Percentiles rank a stretch among this genome's conserved stretches.
phyloP scores from a whole-genome alignment of 2,329 filamentous ascomycete species.

The Pestalotiopsis sp. region DNA sequence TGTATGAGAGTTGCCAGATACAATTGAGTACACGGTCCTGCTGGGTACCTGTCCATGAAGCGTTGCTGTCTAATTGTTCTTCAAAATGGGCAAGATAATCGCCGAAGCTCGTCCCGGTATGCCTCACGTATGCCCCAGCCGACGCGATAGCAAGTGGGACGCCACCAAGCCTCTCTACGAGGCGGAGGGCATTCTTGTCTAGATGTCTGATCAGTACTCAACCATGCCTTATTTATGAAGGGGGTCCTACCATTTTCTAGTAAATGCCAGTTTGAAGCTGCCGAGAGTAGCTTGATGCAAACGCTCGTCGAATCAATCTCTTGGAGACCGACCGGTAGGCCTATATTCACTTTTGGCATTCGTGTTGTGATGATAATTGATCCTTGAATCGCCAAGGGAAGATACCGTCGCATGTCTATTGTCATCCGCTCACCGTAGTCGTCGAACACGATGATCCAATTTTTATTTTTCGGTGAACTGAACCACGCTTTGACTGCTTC shows the following conservation, averaged over 20 bases:
- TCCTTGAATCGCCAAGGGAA: slow-evolving; percentile 38
- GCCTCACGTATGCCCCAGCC: slow-evolving; percentile 45
- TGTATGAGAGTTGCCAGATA: slow-evolving; percentile 42
- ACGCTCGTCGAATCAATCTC: slow-evolving; percentile 35
- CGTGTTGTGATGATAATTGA: slow-evolving; percentile 44
- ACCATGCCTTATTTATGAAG: slow-evolving; percentile 4
- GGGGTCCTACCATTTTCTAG: slow-evolving; percentile 28
- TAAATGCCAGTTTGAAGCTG: slow-evolving; percentile 25
- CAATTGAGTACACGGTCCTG: slow-evolving; percentile 36
- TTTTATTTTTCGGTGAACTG: slow-evolving; percentile 31
- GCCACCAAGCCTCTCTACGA: slow-evolving; percentile 41
- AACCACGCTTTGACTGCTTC: slow-evolving; percentile 41
- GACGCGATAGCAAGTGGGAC: slow-evolving; percentile 48
- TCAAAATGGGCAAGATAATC: slow-evolving; percentile 38
- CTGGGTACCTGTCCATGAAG: slow-evolving; percentile 31
- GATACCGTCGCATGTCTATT: slow-evolving; percentile 34
- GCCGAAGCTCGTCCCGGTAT: slow-evolving; percentile 35
- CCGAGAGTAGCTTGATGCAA: slow-evolving; percentile 33
- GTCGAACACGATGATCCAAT: slow-evolving; percentile 43
- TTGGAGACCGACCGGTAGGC: slow-evolving; percentile 31
- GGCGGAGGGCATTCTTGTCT: slow-evolving; percentile 31
- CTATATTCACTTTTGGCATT: slow-evolving; percentile 33
- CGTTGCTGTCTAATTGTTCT: slow-evolving; percentile 34
- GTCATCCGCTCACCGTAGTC: slow-evolving; percentile 43
- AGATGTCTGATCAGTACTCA: slow-evolving; percentile 1